Base-by-base conservation (phyloP, 192 early-diverging fungal genomes). In the Rhizophagus prolifer region DNA sequence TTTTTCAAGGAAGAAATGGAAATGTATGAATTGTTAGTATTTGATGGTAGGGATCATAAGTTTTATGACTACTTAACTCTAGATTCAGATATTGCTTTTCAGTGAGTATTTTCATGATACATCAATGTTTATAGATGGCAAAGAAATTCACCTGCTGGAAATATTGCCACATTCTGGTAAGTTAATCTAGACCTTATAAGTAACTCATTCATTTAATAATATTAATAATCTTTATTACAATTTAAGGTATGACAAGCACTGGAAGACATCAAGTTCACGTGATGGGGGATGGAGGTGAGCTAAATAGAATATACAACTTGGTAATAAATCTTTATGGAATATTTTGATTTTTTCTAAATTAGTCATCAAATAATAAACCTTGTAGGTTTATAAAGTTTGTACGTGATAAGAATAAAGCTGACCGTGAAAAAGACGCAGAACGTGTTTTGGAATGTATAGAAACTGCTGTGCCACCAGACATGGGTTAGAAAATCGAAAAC, bases 111-210 rank as follows among this genome's bases (percentile, higher is more conserved):
- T 28, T 21, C 47, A 14, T 58, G n/a, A 58, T 9, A 72, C 10
- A 23, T 38, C n/a, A n/a, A n/a, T n/a, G n/a, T n/a, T n/a, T 54
- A n/a, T 16, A 86, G 85, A 28, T 86, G 85, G 85, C 78, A 82
- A 76, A 76, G 59, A 30, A 44, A 74, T 41, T 54, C 77, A 34
- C 85, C 81, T 21, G 79, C 84, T 65, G 79, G 79, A 23, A 66
- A 71, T 25, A 84, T 86, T 69, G 82, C 65, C 21, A 81, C 82
- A 66, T 86, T 84, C 38, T 75, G 82, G 77, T 82, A 77, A 62
- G 38, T 73, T 46, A 64, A 64, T 64, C 14, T 31, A 64, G 25
- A 3, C 3, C 12, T 8, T 64, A 7, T 10, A 64, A 19, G 2
- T 64, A 30, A 16, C 7, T 23, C 2, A n/a, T 30, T n/a, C 13